Evolutionary conservation across 805 yeast genomes (phyloP).

Genomic region (Candida sakaeoensis): DNA sequence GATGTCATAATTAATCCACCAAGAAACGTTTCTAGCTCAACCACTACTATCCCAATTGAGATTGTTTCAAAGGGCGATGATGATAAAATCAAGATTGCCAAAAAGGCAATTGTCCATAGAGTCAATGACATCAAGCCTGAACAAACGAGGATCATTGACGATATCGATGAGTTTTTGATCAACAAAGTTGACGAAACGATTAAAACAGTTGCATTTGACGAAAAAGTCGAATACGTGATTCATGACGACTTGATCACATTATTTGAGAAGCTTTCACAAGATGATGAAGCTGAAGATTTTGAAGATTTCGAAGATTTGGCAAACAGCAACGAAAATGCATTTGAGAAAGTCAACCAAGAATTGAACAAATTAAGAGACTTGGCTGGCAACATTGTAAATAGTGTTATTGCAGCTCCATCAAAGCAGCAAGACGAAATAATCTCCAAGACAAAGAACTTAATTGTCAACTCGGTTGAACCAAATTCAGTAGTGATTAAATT

Average conservation of each 20-base stretch:
- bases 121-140: slow-evolving; percentile 75
- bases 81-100: slow-evolving; percentile 55
- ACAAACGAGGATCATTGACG: slow-evolving; percentile 53
- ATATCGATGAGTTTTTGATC: slow-evolving; percentile 62
- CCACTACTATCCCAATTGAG: slow-evolving; percentile 56
- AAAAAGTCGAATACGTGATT: slow-evolving; percentile 56
- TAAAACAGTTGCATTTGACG: slow-evolving; percentile 38
- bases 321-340: slow-evolving; percentile 66
- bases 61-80: slow-evolving; percentile 54
- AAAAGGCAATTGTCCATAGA: slow-evolving; percentile 64
- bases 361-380: slow-evolving; percentile 57
- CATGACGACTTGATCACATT: slow-evolving; percentile 53
- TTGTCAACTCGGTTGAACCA: slow-evolving; percentile 33
- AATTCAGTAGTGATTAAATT: slow-evolving; percentile 46
- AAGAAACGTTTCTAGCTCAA: slow-evolving; percentile 29
- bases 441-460: slow-evolving; percentile 53
- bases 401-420: slow-evolving; percentile 48
- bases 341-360: slow-evolving; percentile 51
- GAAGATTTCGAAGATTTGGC: slow-evolving; percentile 61
- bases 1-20: slow-evolving; percentile 40
- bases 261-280: slow-evolving; percentile 44
- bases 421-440: slow-evolving; percentile 53
- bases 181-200: slow-evolving; percentile 42
- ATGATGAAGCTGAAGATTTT: slow-evolving; percentile 23
- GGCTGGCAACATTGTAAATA: slow-evolving; percentile 50